A percentile compares a stretch with the other conserved stretches of the same genome.
These are phyloP conservation scores for Oligophagozyma castellii DNA, from an alignment of 1,139 yeast species.

Conservation along the genomic window DNA sequence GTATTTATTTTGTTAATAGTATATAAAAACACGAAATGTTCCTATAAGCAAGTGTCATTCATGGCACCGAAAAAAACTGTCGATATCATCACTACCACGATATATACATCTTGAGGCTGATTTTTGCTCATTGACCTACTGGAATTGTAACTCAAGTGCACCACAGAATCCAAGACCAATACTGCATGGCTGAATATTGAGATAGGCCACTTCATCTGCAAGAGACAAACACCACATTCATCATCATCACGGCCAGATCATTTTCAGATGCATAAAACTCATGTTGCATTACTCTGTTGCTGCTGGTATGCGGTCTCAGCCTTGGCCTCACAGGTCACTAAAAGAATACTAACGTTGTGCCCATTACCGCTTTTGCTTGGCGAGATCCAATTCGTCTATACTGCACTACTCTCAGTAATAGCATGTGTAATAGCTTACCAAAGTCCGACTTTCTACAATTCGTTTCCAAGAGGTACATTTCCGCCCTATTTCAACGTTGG, in stretches of 20 bases:
- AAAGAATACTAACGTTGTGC: conserved; percentile 56
- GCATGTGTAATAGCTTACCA: conserved; percentile 21
- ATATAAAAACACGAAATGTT: too few relatives aligned
- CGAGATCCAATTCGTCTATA: conserved; percentile 70
- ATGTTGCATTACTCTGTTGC: conserved; percentile 41
- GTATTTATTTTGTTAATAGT: too few relatives aligned
- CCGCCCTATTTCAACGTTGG: conserved; percentile 25
- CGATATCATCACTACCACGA: too few relatives aligned
- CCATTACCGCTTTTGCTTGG: conserved; percentile 77
- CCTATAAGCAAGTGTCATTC: too few relatives aligned
- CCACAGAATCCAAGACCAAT: too few relatives aligned
- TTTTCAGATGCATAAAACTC: conserved; percentile 13
- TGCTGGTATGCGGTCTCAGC: conserved; percentile 77
- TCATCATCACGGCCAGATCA: conserved; percentile 3
- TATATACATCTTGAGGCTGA: too few relatives aligned
- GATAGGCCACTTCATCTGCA: conserved; percentile 1
- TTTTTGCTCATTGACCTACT: too few relatives aligned
- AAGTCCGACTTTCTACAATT: conserved; percentile 10
- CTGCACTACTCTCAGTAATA: conserved; percentile 29
- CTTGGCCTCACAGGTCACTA: conserved; percentile 71
- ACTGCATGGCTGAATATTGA: too few relatives aligned
- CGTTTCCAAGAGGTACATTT: conserved; percentile 44
- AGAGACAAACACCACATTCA: conserved; percentile 1
- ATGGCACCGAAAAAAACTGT: too few relatives aligned
- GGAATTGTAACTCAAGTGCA: too few relatives aligned